Base-by-base conservation (phyloP, 2,329 filamentous ascomycete genomes). In the Trichocomaceae sp. region DNA sequence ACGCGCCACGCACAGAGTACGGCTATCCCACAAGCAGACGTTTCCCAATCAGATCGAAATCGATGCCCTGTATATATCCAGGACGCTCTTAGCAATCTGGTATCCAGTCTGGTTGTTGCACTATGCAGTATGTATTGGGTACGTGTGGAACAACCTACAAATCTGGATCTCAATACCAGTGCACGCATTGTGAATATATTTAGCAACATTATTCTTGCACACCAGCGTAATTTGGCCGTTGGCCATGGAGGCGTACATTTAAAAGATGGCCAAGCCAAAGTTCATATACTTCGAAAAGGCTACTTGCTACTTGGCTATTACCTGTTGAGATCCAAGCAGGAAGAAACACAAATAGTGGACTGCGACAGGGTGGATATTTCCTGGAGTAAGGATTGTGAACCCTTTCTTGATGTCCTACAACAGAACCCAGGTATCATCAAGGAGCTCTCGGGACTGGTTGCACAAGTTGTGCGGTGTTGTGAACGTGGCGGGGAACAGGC, bases 81-180 rank as follows among this genome's bases (percentile, higher is more conserved):
- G 54, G 68, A 72, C 55, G 69, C 69, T 5, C 54, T 72, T 3
- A 71, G 62, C 61, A 72, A 72, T 52, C 65, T 72, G 22, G 56
- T 65, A 31, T 62, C 65, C 13, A 72, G 69, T 54, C 61, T 72
- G 29, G 56, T 71, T 31, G 64, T 63, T 39, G 68, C 66, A 6
- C 59, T 72, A 37, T 72, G 69, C 48, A 68, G 69, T 15, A 71
- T 72, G 64, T 66, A 67, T 51, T 66, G 70, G 39, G 65, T 68
- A 31, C 64, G 69, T 23, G 66, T 64, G 54, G 61, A 64, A 47
- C 57, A 60, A 10, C 23, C 56, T 9, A 54, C 58, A 46, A 48
- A 46, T 5, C 47, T 35, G 13, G 59, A 62, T 13, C 55, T 46
- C 26, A 29, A 48, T 8, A 57, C 57, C 31, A 61, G 62, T 12